These are phyloP conservation scores for Solanum arcanum DNA, from an alignment of 257 asterid species.

Conservation along the genomic window DNA sequence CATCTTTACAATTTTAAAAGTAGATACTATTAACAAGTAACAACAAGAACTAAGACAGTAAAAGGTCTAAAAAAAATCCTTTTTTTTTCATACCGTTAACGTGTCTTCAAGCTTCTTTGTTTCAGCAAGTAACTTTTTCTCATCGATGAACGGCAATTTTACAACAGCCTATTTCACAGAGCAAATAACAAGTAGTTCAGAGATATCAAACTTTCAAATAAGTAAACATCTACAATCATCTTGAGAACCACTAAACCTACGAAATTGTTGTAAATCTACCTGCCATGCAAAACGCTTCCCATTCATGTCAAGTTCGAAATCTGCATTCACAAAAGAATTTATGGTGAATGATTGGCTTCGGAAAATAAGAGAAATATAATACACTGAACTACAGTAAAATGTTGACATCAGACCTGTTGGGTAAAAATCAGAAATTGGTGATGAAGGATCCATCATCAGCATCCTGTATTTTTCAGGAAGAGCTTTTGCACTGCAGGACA, in stretches of 20 bases:
- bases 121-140: conserved; percentile 77
- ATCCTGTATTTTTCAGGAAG: conserved; percentile 72
- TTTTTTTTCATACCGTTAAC: conserved; percentile 57
- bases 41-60: neutral
- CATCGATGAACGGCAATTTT: conserved; percentile 91
- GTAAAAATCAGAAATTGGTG: conserved; percentile 69
- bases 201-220: neutral
- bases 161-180: conserved; percentile 56
- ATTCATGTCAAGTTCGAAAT: conserved; percentile 90
- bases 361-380: neutral
- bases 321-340: conserved; percentile 18
- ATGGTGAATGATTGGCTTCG: conserved; percentile 8
- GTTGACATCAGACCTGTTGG: conserved; percentile 62
- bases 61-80: neutral
- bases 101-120: conserved; percentile 76
- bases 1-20: neutral
- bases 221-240: neutral
- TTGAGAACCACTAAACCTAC: neutral
- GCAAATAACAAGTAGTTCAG: neutral
- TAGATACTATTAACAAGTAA: neutral
- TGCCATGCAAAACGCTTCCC: conserved; percentile 99
- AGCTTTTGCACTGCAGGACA: conserved; percentile 54
- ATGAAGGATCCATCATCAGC: conserved; percentile 83
- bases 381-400: neutral
- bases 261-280: conserved; percentile 28